A percentile compares a stretch with the other conserved stretches of the same genome.
These are phyloP conservation scores for Sordaria brevicollis DNA, from an alignment of 495 filamentous ascomycete species.

Conservation along the genomic window DNA sequence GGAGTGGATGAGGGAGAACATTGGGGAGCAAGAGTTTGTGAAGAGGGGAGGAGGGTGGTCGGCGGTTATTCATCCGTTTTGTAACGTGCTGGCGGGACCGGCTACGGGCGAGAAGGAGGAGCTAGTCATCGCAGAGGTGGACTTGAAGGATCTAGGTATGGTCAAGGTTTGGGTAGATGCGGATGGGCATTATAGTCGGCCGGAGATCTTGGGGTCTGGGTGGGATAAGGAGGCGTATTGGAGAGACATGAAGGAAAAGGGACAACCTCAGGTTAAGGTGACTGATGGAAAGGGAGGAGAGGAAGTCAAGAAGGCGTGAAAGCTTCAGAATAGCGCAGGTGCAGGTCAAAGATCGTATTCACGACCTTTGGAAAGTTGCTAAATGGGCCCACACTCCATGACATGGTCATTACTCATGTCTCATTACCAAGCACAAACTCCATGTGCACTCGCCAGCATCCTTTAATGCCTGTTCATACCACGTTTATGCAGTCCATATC, in stretches of 20 bases:
- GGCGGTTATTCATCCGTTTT: constrained; percentile 27
- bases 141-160: constrained; percentile 22
- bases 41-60: constrained; percentile 31
- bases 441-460: background rate
- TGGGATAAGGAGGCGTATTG: constrained; percentile 22
- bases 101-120: constrained; percentile 22
- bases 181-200: constrained; percentile 29
- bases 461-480: background rate
- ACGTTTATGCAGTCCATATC: constrained; percentile 25
- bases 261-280: background rate
- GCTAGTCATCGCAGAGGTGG: constrained; percentile 27
- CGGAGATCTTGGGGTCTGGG: constrained; percentile 26
- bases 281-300: background rate
- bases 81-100: constrained; percentile 24
- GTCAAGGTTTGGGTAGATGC: constrained; percentile 34
- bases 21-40: constrained; percentile 30
- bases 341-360: background rate
- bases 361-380: no score
- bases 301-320: background rate
- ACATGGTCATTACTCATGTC: background rate
- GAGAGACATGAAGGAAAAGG: constrained; percentile 22
- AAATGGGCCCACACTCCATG: no score
- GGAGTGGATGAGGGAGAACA: constrained; percentile 30
- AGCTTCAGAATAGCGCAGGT: background rate
- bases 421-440: background rate